Evolutionary conservation across 139 green algal species (phyloP).

Genomic region (Asterochloris sp.): DNA sequence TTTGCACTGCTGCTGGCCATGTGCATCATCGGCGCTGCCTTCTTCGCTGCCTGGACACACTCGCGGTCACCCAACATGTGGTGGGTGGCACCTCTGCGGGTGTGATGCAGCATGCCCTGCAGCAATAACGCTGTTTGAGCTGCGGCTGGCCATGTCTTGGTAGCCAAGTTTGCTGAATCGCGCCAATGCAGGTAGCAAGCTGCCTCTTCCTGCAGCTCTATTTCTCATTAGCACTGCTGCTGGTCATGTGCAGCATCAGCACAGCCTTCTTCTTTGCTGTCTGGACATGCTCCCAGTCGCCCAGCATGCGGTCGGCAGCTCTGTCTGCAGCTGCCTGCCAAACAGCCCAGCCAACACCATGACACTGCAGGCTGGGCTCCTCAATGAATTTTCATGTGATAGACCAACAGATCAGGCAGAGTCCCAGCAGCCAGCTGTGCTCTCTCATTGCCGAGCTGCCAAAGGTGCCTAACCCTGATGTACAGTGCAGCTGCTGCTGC

Average conservation of each 20-base stretch:
- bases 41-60: slow-evolving; percentile 48
- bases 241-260: slow-evolving; percentile 59
- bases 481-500: background rate
- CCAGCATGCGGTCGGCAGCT: background rate
- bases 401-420: too few species aligned
- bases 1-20: slow-evolving; percentile 67
- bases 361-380: too few species aligned
- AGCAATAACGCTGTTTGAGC: background rate
- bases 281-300: slow-evolving; percentile 35
- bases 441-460: too few species aligned
- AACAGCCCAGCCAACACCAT: too few species aligned
- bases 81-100: background rate
- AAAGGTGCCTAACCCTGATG: background rate
- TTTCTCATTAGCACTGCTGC: slow-evolving; percentile 68
- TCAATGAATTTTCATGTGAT: too few species aligned
- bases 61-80: slow-evolving; percentile 1
- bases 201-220: too few species aligned
- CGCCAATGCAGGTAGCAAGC: too few species aligned
- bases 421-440: too few species aligned
- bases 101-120: too few species aligned
- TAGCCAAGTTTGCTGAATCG: too few species aligned
- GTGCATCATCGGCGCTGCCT: slow-evolving; percentile 52
- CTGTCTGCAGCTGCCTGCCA: too few species aligned
- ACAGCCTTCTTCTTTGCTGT: slow-evolving; percentile 37
- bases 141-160: background rate